These are phyloP conservation scores for Aspergillus melleus DNA, from an alignment of 2,329 filamentous ascomycete species.

Conservation along the genomic window DNA sequence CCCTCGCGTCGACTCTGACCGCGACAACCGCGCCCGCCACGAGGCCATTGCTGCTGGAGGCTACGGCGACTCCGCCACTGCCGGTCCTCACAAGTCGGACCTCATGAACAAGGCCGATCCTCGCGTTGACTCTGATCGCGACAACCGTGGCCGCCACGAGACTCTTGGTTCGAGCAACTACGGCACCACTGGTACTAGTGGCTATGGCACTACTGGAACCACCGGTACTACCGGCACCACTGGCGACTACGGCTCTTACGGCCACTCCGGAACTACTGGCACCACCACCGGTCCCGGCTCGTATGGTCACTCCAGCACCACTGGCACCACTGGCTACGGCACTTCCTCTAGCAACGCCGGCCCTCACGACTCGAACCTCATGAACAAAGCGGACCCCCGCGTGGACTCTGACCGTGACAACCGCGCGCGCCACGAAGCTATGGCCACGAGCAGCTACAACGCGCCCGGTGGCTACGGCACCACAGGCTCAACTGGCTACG, in stretches of 20 bases:
- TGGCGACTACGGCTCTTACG: conserved; percentile 14
- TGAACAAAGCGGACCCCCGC: conserved; percentile 57
- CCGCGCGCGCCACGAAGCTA: conserved; percentile 12
- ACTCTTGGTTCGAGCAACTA: conserved; percentile 12
- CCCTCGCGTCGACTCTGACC: conserved; percentile 41
- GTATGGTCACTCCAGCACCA: too few species aligned
- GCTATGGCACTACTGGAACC: conserved; percentile 17
- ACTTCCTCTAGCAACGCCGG: conserved; percentile 24
- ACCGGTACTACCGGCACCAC: conserved; percentile 13
- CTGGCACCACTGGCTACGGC: too few species aligned
- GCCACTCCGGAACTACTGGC: too few species aligned
- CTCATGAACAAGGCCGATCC: conserved; percentile 33
- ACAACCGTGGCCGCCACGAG: conserved; percentile 14
- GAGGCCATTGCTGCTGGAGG: background rate
- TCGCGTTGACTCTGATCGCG: conserved; percentile 41
- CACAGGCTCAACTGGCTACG: too few species aligned
- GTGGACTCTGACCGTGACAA: conserved; percentile 49
- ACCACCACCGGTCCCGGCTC: too few species aligned
- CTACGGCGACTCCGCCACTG: conserved; percentile 16
- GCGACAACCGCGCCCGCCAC: conserved; percentile 16
- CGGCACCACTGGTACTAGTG: background rate
- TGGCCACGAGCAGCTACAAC: conserved; percentile 13
- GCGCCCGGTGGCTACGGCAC: conserved; percentile 4
- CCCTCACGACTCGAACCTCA: conserved; percentile 45
- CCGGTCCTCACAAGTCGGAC: conserved; percentile 39